Conservation (phyloP, 768 basidiomycete species). For the Piloderma croceum region DNA sequence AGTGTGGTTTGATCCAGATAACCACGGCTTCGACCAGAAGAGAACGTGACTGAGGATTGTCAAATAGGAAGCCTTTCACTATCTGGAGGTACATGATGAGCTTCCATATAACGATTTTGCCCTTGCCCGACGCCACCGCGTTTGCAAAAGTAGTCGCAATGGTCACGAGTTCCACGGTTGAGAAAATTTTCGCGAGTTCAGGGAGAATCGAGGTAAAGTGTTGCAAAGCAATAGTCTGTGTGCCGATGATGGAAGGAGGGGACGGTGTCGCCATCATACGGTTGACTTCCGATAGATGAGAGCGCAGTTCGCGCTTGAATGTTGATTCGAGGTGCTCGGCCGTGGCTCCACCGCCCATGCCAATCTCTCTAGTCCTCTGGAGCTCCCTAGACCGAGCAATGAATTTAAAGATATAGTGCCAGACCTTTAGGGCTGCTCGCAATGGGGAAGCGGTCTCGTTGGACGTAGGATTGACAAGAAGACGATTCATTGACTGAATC, state of each 20-base stretch:
- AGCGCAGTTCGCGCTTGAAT: slow-evolving; percentile 78
- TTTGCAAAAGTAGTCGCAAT: slow-evolving; percentile 78
- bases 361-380: slow-evolving; percentile 76
- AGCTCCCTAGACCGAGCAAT: slow-evolving; percentile 85
- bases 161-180: slow-evolving; percentile 77
- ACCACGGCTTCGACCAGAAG: slow-evolving; percentile 83
- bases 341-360: slow-evolving; percentile 75
- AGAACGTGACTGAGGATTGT: slow-evolving; percentile 70
- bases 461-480: slow-evolving; percentile 68
- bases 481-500: slow-evolving; percentile 80
- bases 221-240: slow-evolving; percentile 90
- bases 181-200: slow-evolving; percentile 76
- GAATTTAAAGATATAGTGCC: slow-evolving; percentile 96
- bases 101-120: slow-evolving; percentile 90
- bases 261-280: slow-evolving; percentile 79
- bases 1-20: slow-evolving; percentile 92
- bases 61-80: slow-evolving; percentile 83
- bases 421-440: slow-evolving; percentile 89
- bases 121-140: slow-evolving; percentile 67
- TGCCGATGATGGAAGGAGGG: slow-evolving; percentile 88
- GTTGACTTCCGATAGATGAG: slow-evolving; percentile 77
- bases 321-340: slow-evolving; percentile 79
- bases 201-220: slow-evolving; percentile 91
- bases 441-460: slow-evolving; percentile 71
- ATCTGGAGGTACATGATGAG: slow-evolving; percentile 91